Conservation (phyloP, 2,329 filamentous ascomycete genomes). For the Stromatinia cepivora region DNA sequence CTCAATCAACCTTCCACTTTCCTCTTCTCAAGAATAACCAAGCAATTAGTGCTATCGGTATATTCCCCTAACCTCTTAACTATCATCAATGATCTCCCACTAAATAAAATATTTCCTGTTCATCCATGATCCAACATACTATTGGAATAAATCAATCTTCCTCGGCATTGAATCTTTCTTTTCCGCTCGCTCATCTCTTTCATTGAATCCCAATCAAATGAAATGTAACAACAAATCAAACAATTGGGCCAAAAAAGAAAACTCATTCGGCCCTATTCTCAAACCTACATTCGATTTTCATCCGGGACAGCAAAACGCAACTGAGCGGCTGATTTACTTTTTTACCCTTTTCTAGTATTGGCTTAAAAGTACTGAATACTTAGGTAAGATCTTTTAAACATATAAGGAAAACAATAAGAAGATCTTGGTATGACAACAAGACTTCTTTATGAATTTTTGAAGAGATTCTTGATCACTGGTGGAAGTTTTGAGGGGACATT, state of each 20-base stretch:
- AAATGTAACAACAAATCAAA: constrained; percentile 13
- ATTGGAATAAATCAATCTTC: not conserved
- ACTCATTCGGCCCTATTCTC: constrained; percentile 20
- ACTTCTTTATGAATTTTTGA: not conserved
- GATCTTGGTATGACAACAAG: not conserved
- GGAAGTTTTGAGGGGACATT: not conserved
- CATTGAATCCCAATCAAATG: not conserved
- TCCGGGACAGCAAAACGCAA: constrained; percentile 13
- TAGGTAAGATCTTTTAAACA: not conserved
- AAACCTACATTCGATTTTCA: constrained; percentile 15
- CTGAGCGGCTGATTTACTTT: constrained; percentile 4
- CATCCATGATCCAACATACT: constrained; percentile 7
- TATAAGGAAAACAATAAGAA: not conserved
- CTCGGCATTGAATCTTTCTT: not conserved
- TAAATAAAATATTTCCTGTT: too few relatives aligned
- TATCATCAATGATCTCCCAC: too few relatives aligned
- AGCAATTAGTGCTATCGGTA: not conserved
- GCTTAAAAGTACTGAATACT: not conserved
- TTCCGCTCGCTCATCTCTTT: not conserved
- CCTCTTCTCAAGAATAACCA: not conserved
- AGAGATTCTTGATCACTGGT: not conserved
- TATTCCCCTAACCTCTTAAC: not conserved
- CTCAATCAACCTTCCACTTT: not conserved
- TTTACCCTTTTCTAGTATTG: not conserved
- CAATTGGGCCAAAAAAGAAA: constrained; percentile 1